A percentile compares a stretch with the other conserved stretches of the same genome.
These are phyloP conservation scores for Xylariaceae sp. DNA, from an alignment of 2,329 filamentous ascomycete genomes.

Conservation along the genomic window DNA sequence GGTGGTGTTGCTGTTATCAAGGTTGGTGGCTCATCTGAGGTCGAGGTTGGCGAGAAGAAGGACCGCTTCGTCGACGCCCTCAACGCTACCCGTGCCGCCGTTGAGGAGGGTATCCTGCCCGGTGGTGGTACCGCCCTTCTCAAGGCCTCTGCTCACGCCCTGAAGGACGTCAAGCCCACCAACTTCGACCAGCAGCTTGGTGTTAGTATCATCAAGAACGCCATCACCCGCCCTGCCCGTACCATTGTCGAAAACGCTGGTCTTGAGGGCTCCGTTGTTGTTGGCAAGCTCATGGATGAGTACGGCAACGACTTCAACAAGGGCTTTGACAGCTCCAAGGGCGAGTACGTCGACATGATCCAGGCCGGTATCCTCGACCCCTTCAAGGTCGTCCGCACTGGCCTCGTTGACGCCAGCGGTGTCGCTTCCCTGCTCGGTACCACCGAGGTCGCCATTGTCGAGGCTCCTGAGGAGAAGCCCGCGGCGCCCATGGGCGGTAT, in stretches of 20 bases:
- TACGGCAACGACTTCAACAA: conserved; percentile 91
- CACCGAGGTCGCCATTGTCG: conserved; percentile 95
- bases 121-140: conserved; percentile 97
- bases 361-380: conserved; percentile 93
- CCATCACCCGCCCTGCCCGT: conserved; percentile 90
- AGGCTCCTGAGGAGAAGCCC: conserved; percentile 90
- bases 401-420: conserved; percentile 88
- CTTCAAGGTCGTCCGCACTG: conserved; percentile 98
- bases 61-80: conserved; percentile 97
- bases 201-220: conserved; percentile 95
- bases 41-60: conserved; percentile 99
- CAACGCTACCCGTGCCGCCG: conserved; percentile 94
- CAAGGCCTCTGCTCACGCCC: conserved; percentile 89
- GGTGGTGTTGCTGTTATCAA: conserved; percentile 99
- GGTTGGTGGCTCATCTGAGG: conserved; percentile 94
- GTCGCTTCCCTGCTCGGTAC: conserved; percentile 96
- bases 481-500: conserved; percentile 58
- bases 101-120: conserved; percentile 98
- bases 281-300: conserved; percentile 97
- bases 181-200: conserved; percentile 99
- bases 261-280: conserved; percentile 88
- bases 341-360: conserved; percentile 99
- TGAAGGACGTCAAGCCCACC: conserved; percentile 73
- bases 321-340: conserved; percentile 93
- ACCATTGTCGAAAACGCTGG: conserved; percentile 98